phyloP scores from a whole-genome alignment of 352 stramenopile genomes.

The Peronosclerospora sorghi region DNA sequence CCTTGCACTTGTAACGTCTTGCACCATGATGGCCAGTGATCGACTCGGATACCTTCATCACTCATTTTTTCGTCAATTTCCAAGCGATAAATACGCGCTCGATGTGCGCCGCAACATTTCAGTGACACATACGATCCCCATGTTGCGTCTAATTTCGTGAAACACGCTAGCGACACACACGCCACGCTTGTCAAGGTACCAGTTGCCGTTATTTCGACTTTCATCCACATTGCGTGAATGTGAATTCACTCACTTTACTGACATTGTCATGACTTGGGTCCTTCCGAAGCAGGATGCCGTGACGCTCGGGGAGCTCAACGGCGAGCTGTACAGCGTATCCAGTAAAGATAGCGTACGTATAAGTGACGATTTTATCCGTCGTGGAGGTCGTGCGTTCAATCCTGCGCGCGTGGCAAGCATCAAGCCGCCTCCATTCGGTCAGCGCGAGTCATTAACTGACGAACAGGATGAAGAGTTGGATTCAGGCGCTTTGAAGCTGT shows the following conservation, averaged over 20 bases:
- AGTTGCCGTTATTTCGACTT: constrained; percentile 6
- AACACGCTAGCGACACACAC: constrained; percentile 15
- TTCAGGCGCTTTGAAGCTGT: constrained; percentile 29
- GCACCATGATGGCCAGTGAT: constrained; percentile 32
- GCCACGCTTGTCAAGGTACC: constrained; percentile 21
- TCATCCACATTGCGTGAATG: constrained; percentile 25
- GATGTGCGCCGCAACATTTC: constrained; percentile 1
- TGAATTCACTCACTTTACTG: constrained; percentile 2
- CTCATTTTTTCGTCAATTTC: constrained; percentile 24
- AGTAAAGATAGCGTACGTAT: constrained; percentile 42
- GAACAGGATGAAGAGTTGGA: constrained; percentile 31
- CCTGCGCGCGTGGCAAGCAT: constrained; percentile 37
- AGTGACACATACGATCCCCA: constrained; percentile 27
- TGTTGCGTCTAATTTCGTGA: constrained; percentile 8
- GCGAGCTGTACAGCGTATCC: constrained; percentile 63
- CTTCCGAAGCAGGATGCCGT: constrained; percentile 52
- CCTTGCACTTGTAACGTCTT: background rate
- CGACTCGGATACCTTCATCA: constrained; percentile 20
- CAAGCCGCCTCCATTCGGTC: constrained; percentile 47
- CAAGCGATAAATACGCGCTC: constrained; percentile 30
- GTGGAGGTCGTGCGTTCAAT: constrained; percentile 42
- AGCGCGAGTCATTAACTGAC: constrained; percentile 45
- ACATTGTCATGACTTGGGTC: constrained; percentile 42
- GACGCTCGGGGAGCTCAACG: constrained; percentile 64
- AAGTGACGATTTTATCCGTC: constrained; percentile 53